A percentile compares a stretch with the other conserved stretches of the same genome.
These are phyloP conservation scores for Zea mays DNA, from an alignment of 176 grass and related monocot genomes.

Conservation along the genomic window DNA sequence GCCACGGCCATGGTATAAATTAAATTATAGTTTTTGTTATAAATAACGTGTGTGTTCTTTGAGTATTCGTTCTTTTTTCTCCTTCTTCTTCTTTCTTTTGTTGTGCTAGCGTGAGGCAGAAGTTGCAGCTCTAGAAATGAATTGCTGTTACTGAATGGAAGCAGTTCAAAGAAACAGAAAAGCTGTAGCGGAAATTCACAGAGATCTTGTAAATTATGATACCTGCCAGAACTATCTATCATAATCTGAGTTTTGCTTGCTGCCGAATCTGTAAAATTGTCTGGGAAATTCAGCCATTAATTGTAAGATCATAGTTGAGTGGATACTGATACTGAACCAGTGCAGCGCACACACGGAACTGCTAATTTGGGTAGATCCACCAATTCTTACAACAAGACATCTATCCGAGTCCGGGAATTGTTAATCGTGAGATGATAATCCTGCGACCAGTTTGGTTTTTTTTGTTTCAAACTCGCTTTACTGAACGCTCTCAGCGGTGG, in stretches of 20 bases:
- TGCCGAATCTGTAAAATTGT: constrained; percentile 7
- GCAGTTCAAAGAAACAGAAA: constrained; percentile 4
- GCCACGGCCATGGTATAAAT: constrained; percentile 47
- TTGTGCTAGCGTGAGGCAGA: constrained; percentile 37
- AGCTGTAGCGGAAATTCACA: constrained; percentile 34
- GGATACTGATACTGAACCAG: neutral
- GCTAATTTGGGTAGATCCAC: constrained; percentile 27
- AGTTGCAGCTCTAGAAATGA: constrained; percentile 42
- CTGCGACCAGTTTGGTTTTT: too few species aligned
- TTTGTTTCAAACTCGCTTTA: neutral
- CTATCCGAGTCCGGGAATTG: neutral
- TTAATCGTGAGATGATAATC: too few species aligned
- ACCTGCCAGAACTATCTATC: constrained; percentile 21
- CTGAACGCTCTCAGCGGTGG: too few species aligned
- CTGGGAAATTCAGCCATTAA: constrained; percentile 21
- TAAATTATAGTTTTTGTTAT: constrained; percentile 43
- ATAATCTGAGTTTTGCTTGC: constrained; percentile 2
- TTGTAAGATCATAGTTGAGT: neutral
- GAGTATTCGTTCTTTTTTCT: constrained; percentile 10
- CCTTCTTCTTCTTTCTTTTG: neutral
- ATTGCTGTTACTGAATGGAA: constrained; percentile 31
- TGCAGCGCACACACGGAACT: neutral
- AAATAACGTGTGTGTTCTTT: constrained; percentile 39
- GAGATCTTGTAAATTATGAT: constrained; percentile 42
- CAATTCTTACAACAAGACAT: constrained; percentile 8